Conservation (phyloP, 2,329 filamentous ascomycete genomes). For the Rhinocladiella similis region DNA sequence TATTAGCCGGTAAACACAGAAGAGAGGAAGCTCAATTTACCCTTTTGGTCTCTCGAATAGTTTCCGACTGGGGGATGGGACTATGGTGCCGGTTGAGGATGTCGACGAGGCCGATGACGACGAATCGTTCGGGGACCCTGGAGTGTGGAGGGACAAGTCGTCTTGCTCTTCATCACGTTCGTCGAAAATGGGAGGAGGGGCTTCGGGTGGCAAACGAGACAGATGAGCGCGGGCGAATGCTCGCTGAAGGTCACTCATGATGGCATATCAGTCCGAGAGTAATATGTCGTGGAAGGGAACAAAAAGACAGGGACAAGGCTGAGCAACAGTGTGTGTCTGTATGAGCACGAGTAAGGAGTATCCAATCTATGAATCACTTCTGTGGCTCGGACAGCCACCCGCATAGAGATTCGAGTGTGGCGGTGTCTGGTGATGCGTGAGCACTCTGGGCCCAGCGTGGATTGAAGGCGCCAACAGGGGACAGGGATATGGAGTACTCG, state of each 20-base stretch:
- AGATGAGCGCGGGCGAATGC: slow-evolving; percentile 77
- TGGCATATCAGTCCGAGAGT: background rate
- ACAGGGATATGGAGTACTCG: background rate
- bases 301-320: background rate
- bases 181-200: slow-evolving; percentile 42
- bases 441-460: too few species aligned
- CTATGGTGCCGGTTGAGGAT: slow-evolving; percentile 89
- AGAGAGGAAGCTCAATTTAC: slow-evolving; percentile 46
- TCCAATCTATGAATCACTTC: too few species aligned
- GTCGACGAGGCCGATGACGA: slow-evolving; percentile 87
- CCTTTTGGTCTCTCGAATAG: slow-evolving; percentile 71
- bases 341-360: too few species aligned
- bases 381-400: too few species aligned
- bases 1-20: slow-evolving; percentile 8
- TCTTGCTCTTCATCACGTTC: slow-evolving; percentile 39
- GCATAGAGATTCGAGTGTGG: background rate
- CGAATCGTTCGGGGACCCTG: slow-evolving; percentile 56
- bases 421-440: slow-evolving; percentile 7
- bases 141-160: slow-evolving; percentile 32
- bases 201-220: slow-evolving; percentile 58
- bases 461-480: background rate
- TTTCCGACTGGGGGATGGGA: slow-evolving; percentile 72
- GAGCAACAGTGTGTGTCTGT: background rate
- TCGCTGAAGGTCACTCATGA: slow-evolving; percentile 75
- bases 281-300: too few species aligned